Evolutionary conservation across 768 basidiomycete species (phyloP).

Genomic region (Boletus sp.): DNA sequence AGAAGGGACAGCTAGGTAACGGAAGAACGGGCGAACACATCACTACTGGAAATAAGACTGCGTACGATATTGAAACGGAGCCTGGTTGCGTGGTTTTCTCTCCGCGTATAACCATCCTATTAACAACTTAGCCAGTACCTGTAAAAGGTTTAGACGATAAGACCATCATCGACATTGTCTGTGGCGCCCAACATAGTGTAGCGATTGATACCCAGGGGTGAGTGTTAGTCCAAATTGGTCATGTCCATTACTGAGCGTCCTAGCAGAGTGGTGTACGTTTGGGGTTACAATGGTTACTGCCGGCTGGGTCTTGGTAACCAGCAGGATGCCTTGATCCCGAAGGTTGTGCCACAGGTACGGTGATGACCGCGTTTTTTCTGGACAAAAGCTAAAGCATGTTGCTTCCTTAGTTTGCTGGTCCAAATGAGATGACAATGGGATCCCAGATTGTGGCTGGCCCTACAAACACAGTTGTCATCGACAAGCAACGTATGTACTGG

Average conservation of each 20-base stretch:
- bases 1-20: conserved; percentile 91
- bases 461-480: conserved; percentile 77
- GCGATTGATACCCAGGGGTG: conserved; percentile 78
- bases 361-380: conserved; percentile 1
- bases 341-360: conserved; percentile 72
- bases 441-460: conserved; percentile 72
- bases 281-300: conserved; percentile 91
- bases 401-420: conserved; percentile 64
- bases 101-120: background rate
- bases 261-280: conserved; percentile 69
- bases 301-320: conserved; percentile 87
- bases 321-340: conserved; percentile 75
- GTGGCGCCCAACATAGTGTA: conserved; percentile 83
- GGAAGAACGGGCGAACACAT: conserved; percentile 93
- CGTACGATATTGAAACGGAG: conserved; percentile 70
- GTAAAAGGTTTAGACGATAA: conserved; percentile 75
- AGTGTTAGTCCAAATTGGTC: conserved; percentile 8
- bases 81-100: conserved; percentile 48
- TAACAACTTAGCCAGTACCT: conserved; percentile 45
- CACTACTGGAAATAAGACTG: conserved; percentile 78
- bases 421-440: conserved; percentile 60
- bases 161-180: conserved; percentile 77
- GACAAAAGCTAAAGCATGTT: background rate
- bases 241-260: conserved; percentile 8
- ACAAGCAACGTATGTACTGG: conserved; percentile 83